These are phyloP conservation scores for Nitzschia palea DNA, from an alignment of 108 stramenopile genomes.

Conservation along the genomic window DNA sequence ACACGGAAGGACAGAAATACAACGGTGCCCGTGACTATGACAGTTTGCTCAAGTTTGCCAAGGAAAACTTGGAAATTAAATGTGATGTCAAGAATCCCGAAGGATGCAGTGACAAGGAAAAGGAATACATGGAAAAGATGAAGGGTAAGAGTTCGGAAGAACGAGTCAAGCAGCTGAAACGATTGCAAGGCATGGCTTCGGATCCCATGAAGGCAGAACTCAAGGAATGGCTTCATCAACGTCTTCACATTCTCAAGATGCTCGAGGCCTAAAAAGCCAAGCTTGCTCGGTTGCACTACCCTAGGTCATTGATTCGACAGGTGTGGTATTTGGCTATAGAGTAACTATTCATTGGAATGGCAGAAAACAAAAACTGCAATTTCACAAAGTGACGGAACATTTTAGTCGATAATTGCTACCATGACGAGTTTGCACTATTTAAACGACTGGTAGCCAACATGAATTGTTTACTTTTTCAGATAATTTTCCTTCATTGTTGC, in stretches of 20 bases:
- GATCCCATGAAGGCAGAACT: conserved; percentile 54
- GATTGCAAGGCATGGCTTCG: conserved; percentile 49
- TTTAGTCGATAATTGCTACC: too few relatives aligned
- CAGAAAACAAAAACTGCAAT: too few relatives aligned
- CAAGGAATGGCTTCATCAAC: conserved; percentile 40
- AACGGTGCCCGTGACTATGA: conserved; percentile 63
- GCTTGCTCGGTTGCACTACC: too few relatives aligned
- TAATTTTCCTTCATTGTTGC: too few relatives aligned
- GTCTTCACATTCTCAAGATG: conserved; percentile 38
- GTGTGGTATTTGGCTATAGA: too few relatives aligned
- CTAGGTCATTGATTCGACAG: too few relatives aligned
- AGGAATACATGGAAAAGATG: conserved; percentile 56
- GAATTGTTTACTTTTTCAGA: too few relatives aligned
- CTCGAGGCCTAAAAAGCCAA: too few relatives aligned
- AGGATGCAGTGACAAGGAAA: conserved; percentile 53
- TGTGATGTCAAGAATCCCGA: conserved; percentile 41
- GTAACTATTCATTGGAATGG: too few relatives aligned
- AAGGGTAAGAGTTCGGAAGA: conserved; percentile 46
- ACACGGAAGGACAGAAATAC: conserved; percentile 53
- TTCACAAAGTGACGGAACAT: too few relatives aligned
- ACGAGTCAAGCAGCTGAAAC: conserved; percentile 34
- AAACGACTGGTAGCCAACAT: too few relatives aligned
- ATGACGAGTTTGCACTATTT: too few relatives aligned
- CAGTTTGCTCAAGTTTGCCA: conserved; percentile 49
- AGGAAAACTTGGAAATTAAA: conserved; percentile 58